Evolutionary conservation across 768 basidiomycete genomes (phyloP), one percentile per base, ranked within the genome.

Genomic region (Naganishia onofrii): DNA sequence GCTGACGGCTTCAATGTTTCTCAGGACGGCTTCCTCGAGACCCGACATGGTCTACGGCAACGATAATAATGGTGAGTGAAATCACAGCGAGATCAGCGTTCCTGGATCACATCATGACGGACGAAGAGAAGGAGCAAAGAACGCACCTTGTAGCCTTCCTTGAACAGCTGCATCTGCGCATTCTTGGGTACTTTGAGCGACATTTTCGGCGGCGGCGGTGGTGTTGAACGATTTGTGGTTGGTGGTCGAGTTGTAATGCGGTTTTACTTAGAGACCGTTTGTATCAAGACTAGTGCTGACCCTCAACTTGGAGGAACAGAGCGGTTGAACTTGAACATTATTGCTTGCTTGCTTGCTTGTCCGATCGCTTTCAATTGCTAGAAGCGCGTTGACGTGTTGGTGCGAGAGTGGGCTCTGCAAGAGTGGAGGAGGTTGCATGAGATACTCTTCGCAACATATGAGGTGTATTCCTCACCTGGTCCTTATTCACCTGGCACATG

Each of bases 1-100:
- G 54, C 88, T 85, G n/a, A 98, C 92, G 12, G 96, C 96, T 77
- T 92, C 88, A 76, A 97, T 95, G 83, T 96, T 96, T 73, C 95
- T 87, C 74, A 99, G 84, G 38, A 98, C 90, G n/a, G 95, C 93
- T 77, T 99, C 95, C 79, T 99, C 95, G 70, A 99, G 84, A 0
- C 95, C 95, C 82, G 88, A 87, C 44, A 92, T 83, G 78, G 92
- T 88, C 79, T 79, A 31, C 29, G 12, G 44, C 12, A 5, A 5
- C 38, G 66, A 23, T 21, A 66, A 51, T 2, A 36, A 42, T 32
- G 66, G 28, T 31, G 56, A 48, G 15, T n/a, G n/a, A n/a, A 36
- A 5, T 5, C 34, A 36, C 34, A 23, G 32, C 28, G 23, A 51
- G 21, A 23, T 8, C 7, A 15, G 29, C n/a, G 28, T 13, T 34